These are phyloP conservation scores for Kuraishia piskuri DNA, from an alignment of 805 yeast genomes.

Conservation along the genomic window DNA sequence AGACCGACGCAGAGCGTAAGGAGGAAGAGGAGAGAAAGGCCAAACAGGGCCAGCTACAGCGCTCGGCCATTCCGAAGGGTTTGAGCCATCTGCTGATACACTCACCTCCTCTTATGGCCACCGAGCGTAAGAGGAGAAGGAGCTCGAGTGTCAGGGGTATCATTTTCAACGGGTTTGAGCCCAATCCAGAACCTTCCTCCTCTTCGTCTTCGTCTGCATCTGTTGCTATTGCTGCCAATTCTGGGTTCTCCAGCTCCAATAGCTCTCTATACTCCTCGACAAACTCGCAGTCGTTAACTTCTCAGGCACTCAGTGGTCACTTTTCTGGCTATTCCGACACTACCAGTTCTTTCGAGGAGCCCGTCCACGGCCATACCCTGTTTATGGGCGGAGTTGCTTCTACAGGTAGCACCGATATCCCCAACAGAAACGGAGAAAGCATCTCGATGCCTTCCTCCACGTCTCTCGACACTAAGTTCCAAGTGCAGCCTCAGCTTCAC, in stretches of 20 bases:
- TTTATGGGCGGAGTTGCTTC: constrained; percentile 19
- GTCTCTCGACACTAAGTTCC: constrained; percentile 1
- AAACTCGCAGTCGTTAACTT: not conserved
- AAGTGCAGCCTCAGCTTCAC: not conserved
- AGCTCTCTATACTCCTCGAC: constrained; percentile 1
- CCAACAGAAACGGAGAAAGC: not conserved
- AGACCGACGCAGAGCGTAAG: constrained; percentile 24
- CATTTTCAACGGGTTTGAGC: too few species aligned
- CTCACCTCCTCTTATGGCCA: too few species aligned
- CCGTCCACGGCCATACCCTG: not conserved
- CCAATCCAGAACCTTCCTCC: too few species aligned
- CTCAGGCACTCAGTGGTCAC: not conserved
- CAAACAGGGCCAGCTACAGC: constrained; percentile 41
- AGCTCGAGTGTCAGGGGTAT: too few species aligned
- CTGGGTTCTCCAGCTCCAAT: constrained; percentile 26
- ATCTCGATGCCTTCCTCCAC: not conserved
- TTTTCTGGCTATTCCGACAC: not conserved
- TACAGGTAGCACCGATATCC: constrained; percentile 15
- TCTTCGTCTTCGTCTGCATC: too few species aligned
- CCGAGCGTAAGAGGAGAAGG: too few species aligned
- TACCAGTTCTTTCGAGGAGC: not conserved
- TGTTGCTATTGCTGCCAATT: too few species aligned
- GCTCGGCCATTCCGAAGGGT: constrained; percentile 45
- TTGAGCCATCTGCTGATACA: constrained; percentile 39
- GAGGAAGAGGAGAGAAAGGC: constrained; percentile 41